Conservation (phyloP, 2,329 filamentous ascomycete genomes). For the Pseudopyricularia javanii region DNA sequence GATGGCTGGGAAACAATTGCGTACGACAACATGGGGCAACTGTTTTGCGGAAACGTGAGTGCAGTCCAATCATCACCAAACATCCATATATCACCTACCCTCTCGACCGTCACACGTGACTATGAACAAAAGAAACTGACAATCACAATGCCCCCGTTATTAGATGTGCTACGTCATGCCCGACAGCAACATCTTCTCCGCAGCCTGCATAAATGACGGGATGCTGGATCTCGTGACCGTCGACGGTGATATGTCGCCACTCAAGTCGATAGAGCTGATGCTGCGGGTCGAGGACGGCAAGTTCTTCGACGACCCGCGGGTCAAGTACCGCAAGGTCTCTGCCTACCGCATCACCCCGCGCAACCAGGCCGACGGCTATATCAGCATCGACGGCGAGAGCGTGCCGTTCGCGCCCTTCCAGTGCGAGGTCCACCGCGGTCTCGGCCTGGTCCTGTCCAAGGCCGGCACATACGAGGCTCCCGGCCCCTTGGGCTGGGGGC, state of each 20-base stretch:
- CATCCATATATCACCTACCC: not conserved
- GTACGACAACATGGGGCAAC: conserved; percentile 72
- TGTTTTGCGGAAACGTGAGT: conserved; percentile 80
- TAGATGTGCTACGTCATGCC: conserved; percentile 85
- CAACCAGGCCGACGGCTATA: conserved; percentile 61
- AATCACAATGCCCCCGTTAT: not conserved
- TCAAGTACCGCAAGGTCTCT: conserved; percentile 74
- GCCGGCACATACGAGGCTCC: conserved; percentile 58
- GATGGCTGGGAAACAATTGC: conserved; percentile 63
- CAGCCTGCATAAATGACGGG: conserved; percentile 72
- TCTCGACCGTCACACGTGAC: not conserved
- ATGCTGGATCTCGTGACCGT: conserved; percentile 75
- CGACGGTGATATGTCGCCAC: conserved; percentile 58
- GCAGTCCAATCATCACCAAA: not conserved
- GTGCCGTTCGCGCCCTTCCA: conserved; percentile 85
- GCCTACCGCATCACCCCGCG: conserved; percentile 77
- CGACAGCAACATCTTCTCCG: conserved; percentile 77
- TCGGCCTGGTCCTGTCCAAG: conserved; percentile 78
- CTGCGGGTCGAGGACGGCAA: conserved; percentile 57
- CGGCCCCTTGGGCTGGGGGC: conserved; percentile 40
- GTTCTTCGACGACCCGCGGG: conserved; percentile 68
- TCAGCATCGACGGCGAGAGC: conserved; percentile 87
- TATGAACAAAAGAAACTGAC: not conserved
- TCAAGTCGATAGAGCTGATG: conserved; percentile 57
- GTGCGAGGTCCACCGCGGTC: conserved; percentile 69